phyloP scores from a whole-genome alignment of 2,329 filamentous ascomycete species.

The Aspergillus awamori region DNA sequence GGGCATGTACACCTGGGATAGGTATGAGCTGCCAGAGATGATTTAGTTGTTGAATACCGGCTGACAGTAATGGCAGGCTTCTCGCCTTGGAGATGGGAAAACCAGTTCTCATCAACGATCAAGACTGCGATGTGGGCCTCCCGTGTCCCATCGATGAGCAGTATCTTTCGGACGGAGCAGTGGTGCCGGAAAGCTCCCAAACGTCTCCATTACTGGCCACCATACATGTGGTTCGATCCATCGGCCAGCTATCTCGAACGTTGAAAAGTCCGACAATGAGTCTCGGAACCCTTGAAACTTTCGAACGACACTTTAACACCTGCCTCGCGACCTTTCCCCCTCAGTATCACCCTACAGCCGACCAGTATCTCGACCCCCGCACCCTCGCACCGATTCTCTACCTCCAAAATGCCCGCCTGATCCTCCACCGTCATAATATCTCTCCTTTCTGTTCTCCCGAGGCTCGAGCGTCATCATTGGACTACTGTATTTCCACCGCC shows the following conservation, averaged over 20 bases:
- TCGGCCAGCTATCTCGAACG: constrained; percentile 71
- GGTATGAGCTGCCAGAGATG: constrained; percentile 51
- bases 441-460: constrained; percentile 68
- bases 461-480: constrained; percentile 70
- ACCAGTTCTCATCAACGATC: constrained; percentile 80
- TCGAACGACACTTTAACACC: constrained; percentile 77
- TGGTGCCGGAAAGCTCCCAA: constrained; percentile 51
- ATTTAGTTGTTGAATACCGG: neutral
- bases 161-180: constrained; percentile 53
- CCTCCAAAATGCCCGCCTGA: constrained; percentile 79
- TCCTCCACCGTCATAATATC: constrained; percentile 87
- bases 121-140: constrained; percentile 81
- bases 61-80: constrained; percentile 50
- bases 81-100: constrained; percentile 78
- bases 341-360: constrained; percentile 68
- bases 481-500: constrained; percentile 73
- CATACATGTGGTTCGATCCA: constrained; percentile 78
- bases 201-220: constrained; percentile 75
- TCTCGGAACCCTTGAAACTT: constrained; percentile 69
- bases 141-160: constrained; percentile 82
- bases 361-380: constrained; percentile 70
- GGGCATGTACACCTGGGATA: constrained; percentile 87
- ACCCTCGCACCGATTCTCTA: constrained; percentile 75
- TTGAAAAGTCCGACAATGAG: constrained; percentile 69
- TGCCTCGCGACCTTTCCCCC: constrained; percentile 77